phyloP scores from a whole-genome alignment of 2,329 filamentous ascomycete species.

The Saccharata proteae region DNA sequence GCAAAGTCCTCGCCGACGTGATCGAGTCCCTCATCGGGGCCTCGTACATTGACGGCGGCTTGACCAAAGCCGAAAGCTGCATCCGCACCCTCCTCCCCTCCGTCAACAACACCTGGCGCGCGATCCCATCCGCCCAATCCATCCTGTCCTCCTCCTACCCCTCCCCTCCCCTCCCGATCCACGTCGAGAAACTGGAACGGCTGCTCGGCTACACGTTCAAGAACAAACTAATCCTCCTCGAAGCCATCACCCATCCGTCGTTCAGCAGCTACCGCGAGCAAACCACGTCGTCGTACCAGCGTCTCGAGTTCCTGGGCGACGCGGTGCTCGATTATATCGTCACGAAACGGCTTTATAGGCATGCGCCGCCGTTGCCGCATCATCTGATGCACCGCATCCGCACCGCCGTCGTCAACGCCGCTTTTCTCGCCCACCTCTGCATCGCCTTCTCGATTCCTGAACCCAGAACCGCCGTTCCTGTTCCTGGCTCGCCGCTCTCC shows the following conservation, averaged over 20 bases:
- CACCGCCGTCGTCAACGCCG: conserved; percentile 64
- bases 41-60: conserved; percentile 56
- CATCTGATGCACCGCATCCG: conserved; percentile 64
- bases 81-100: conserved; percentile 52
- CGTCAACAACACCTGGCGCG: conserved; percentile 24
- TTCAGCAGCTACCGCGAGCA: conserved; percentile 30
- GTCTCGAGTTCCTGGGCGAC: conserved; percentile 82
- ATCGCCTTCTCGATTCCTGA: conserved; percentile 42
- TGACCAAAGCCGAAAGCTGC: conserved; percentile 50
- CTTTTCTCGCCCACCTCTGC: conserved; percentile 66
- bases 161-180: conserved; percentile 2
- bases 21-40: conserved; percentile 76
- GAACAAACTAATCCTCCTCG: conserved; percentile 54
- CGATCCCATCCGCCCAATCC: conserved; percentile 16
- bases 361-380: conserved; percentile 36
- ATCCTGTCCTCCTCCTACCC: conserved; percentile 15
- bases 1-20: conserved; percentile 77
- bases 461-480: conserved; percentile 16
- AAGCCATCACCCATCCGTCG: conserved; percentile 72
- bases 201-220: conserved; percentile 62
- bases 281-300: conserved; percentile 50
- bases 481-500: background rate
- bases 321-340: conserved; percentile 71
- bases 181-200: conserved; percentile 40
- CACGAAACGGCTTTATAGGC: conserved; percentile 47